Evolutionary conservation across 1,284 basidiomycete genomes (phyloP).

Genomic region (Trametes hirsuta): DNA sequence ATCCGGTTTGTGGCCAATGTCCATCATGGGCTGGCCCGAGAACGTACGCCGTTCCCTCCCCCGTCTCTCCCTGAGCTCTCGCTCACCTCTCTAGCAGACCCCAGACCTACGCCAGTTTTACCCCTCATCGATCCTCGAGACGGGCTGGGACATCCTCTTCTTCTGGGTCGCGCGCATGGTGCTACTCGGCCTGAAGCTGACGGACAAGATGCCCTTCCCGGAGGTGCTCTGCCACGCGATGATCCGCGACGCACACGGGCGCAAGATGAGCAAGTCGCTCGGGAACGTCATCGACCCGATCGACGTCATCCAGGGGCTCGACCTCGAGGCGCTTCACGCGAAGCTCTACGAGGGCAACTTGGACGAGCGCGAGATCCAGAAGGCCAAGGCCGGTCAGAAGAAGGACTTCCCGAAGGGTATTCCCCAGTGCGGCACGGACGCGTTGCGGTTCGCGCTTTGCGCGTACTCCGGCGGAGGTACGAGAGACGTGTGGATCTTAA

Average conservation of each 20-base stretch:
- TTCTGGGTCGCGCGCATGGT: slow-evolving; percentile 99
- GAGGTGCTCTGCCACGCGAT: slow-evolving; percentile 99
- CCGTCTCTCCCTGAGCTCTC: too few species aligned
- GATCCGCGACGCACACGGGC: slow-evolving; percentile 97
- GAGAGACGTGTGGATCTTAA: not conserved
- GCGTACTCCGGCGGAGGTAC: slow-evolving; percentile 90
- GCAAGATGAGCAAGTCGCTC: slow-evolving; percentile 99
- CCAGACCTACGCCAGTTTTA: slow-evolving; percentile 82
- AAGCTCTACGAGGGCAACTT: slow-evolving; percentile 93
- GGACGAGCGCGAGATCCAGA: slow-evolving; percentile 91
- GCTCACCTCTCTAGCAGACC: slow-evolving; percentile 26
- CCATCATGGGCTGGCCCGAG: slow-evolving; percentile 97
- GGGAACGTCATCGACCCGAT: slow-evolving; percentile 99
- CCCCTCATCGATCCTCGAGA: slow-evolving; percentile 90
- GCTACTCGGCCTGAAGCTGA: slow-evolving; percentile 89
- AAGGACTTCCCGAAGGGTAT: slow-evolving; percentile 99
- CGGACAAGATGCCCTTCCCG: slow-evolving; percentile 90
- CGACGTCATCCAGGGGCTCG: slow-evolving; percentile 91
- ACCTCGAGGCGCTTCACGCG: slow-evolving; percentile 84
- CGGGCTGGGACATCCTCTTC: slow-evolving; percentile 99
- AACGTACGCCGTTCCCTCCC: slow-evolving; percentile 50
- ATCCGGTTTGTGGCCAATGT: slow-evolving; percentile 97
- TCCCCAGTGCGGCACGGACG: slow-evolving; percentile 98
- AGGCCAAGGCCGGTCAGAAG: slow-evolving; percentile 96
- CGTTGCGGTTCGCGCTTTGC: slow-evolving; percentile 92